These are phyloP conservation scores for Aureococcus anophagefferens DNA, from an alignment of 108 stramenopile species.

Conservation along the genomic window DNA sequence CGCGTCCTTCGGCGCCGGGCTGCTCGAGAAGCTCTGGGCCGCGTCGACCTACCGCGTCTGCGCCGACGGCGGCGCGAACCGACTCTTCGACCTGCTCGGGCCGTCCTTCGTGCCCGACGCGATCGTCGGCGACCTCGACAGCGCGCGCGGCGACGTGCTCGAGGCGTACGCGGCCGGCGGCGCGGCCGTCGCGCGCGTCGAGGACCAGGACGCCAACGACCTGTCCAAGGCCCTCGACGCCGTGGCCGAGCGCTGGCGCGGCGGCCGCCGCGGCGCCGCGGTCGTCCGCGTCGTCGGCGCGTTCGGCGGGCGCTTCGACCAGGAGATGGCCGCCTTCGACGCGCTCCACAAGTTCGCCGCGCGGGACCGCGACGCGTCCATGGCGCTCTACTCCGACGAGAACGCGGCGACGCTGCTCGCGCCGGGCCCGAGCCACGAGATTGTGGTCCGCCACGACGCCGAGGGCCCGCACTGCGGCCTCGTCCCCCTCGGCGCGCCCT, in stretches of 20 bases:
- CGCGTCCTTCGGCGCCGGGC: not conserved
- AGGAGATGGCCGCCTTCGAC: constrained; percentile 38
- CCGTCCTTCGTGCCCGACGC: constrained; percentile 17
- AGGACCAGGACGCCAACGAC: constrained; percentile 30
- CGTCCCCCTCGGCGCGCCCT: constrained; percentile 26
- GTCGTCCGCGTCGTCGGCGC: constrained; percentile 27
- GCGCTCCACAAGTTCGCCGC: constrained; percentile 23
- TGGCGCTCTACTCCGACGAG: not conserved
- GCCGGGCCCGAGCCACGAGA: constrained; percentile 6
- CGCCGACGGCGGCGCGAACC: constrained; percentile 43
- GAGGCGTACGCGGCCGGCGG: constrained; percentile 3
- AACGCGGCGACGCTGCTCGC: not conserved
- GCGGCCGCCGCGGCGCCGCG: constrained; percentile 9
- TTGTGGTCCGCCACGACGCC: constrained; percentile 11
- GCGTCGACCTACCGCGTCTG: constrained; percentile 2
- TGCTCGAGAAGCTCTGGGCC: not conserved
- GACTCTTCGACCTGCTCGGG: constrained; percentile 18
- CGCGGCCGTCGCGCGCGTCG: not conserved
- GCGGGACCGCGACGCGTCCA: not conserved
- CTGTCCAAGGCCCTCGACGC: constrained; percentile 32
- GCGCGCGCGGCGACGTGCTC: constrained; percentile 26
- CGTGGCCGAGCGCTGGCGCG: not conserved
- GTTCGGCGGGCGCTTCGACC: constrained; percentile 38
- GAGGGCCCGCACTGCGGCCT: constrained; percentile 39
- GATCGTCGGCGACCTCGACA: constrained; percentile 39